Percentiles rank a stretch among this genome's conserved stretches.
phyloP scores from a whole-genome alignment of 306 rosid genomes.

The Gynostemma pentaphyllum region DNA sequence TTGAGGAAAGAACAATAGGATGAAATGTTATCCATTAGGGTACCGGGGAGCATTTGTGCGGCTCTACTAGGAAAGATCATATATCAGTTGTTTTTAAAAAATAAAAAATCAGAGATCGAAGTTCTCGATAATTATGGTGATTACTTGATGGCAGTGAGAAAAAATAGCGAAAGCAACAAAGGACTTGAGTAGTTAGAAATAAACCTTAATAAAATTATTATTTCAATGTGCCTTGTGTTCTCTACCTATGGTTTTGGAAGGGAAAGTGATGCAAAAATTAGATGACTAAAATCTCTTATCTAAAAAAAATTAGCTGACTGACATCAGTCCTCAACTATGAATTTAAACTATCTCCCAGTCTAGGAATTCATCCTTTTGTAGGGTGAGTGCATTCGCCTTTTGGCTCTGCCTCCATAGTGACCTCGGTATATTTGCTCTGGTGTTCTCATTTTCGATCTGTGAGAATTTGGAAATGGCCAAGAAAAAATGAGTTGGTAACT shows the following conservation, averaged over 20 bases:
- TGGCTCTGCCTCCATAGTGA: background rate
- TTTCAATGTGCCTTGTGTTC: background rate
- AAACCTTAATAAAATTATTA: background rate
- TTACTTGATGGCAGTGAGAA: background rate
- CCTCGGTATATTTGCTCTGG: background rate
- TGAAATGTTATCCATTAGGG: background rate
- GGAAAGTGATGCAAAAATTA: background rate
- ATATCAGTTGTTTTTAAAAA: background rate
- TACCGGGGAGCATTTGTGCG: background rate
- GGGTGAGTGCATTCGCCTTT: background rate
- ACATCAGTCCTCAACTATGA: background rate
- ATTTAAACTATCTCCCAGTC: conserved; percentile 1
- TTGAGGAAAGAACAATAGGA: background rate
- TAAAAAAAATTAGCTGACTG: background rate
- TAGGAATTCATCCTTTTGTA: background rate
- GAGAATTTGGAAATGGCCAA: background rate
- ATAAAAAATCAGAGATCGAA: background rate
- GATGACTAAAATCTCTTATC: background rate
- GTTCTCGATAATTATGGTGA: background rate
- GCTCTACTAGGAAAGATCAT: background rate
- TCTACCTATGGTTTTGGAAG: background rate
- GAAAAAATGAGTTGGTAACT: background rate
- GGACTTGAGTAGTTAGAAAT: background rate
- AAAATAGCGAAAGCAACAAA: background rate
- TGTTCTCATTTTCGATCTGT: background rate